Evolutionary conservation across 495 filamentous ascomycete species (phyloP), one percentile per base, ranked within the genome.

Genomic region (Tuber calosporum): DNA sequence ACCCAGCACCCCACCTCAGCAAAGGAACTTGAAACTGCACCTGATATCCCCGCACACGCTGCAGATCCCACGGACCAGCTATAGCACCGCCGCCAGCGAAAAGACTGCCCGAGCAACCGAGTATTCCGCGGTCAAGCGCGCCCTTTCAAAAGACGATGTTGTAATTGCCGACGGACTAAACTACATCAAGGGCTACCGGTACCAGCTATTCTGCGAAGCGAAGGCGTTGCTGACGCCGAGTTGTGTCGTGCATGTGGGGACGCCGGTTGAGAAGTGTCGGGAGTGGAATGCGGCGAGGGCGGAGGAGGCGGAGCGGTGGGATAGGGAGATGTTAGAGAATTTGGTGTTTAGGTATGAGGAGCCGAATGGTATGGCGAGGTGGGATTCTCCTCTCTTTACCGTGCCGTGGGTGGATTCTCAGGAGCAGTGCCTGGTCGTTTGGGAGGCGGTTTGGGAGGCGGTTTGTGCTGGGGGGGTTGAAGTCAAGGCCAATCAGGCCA

Each of bases 161-260:
- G 93, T 98, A 73, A 88, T 99, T 83, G 91, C 91, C 9, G 87
- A 94, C 81, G 79, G 79, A 0, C 69, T 80, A 7, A 97, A 98
- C 81, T 98, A 98, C 83, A 99, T 99, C 84, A 99, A 99, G 83
- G 95, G 95, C 36, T 97, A 91, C 86, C 86, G 95, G 62, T 99
- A 99, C 82, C 95, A 99, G 84, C 86, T 99, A 2, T 94, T 89
- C 85, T 97, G 95, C 82, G 95, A 97, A 83, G 89, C 93, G 4
- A 98, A 97, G 82, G 93, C 94, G 37, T 83, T 92, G 40, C 84
- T 89, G 73, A 97, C 94, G 13, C 88, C 91, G 9, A 92, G 87
- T 82, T 96, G 92, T 78, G 91, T 97, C 74, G 86, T 97, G 83
- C 94, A 97, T 80, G 86, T 97, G 71, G 95, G 93, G 1, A 92